Base-by-base conservation (phyloP, 306 rosid species). In the Fragaria iinumae region DNA sequence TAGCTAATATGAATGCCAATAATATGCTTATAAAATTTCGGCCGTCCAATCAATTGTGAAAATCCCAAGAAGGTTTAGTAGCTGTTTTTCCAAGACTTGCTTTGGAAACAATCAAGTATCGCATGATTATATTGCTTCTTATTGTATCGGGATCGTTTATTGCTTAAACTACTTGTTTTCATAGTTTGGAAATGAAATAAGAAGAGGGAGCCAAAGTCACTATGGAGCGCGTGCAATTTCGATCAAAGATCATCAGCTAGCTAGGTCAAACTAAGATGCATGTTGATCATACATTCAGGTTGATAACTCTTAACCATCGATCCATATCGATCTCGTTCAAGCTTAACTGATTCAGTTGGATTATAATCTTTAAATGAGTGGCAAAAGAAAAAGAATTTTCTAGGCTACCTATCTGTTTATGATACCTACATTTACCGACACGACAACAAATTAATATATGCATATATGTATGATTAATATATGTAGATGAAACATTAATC, bases 131-230 rank as follows among this genome's bases (percentile, higher is more conserved):
- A 66, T 71, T 41, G 21, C 29, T 32, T 77, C 48, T 84, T 59
- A 67, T 65, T 78, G 87, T 83, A 84, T 92, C 69, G 93, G 96
- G 97, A 92, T 92, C 93, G 64, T 90, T 87, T 77, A 77, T 73
- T 62, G 67, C 76, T 73, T 84, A 80, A 71, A 89, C 80, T 87
- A 86, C 55, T 81, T 38, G 77, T 6, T 50, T 12, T 43, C 71
- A 56, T 77, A 83, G 71, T 74, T 73, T 49, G 71, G 44, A 27
- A 52, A 70, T 76, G 71, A 53, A 63, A 62, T 74, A 12, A 18
- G 72, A 79, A 63, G 60, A 48, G 52, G 21, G 39, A 27, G 39
- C 78, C 49, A 67, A 76, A 55, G 52, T 47, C 80, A 41, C 29
- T 50, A 23, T 41, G 55, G 50, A 71, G 93, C 91, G 91, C 93